These are phyloP conservation scores for Chimonanthus praecox DNA, from an alignment of 164 flowering plant species.

Conservation along the genomic window DNA sequence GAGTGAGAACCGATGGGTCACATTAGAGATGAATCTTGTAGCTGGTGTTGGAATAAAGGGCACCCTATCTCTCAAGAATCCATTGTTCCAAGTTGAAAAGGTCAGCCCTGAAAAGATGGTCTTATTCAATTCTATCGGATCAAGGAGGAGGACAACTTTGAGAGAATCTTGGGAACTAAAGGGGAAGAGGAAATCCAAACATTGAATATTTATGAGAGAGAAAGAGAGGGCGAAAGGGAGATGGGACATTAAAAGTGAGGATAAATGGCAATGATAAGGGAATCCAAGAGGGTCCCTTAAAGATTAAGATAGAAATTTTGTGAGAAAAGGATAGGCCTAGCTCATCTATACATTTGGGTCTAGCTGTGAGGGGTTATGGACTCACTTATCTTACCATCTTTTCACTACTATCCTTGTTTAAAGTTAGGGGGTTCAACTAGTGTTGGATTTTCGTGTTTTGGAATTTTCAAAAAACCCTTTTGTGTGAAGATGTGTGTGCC, in stretches of 20 bases:
- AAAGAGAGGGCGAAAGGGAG: not conserved
- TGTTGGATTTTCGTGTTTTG: no score
- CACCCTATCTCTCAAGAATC: constrained; percentile 7
- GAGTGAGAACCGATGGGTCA: not conserved
- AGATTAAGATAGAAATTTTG: not conserved
- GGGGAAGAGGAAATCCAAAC: not conserved
- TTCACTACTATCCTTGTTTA: no score
- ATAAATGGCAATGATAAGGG: constrained; percentile 3
- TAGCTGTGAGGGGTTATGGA: no score
- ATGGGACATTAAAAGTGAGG: not conserved
- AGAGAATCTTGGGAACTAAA: not conserved
- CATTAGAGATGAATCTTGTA: not conserved
- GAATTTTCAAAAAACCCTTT: no score
- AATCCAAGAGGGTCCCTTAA: constrained; percentile 1
- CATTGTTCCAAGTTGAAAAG: not conserved
- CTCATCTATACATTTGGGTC: no score
- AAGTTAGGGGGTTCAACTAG: no score
- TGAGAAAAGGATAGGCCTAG: no score
- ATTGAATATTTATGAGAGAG: not conserved
- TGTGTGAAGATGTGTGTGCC: no score
- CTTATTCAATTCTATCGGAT: not conserved
- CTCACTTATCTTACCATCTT: no score
- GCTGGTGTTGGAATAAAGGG: constrained; percentile 1
- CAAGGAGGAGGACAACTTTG: not conserved
- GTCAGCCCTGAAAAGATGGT: not conserved